Percentiles rank a stretch among this genome's conserved stretches.
These are phyloP conservation scores for Cymbopogon citratus DNA, from an alignment of 176 grass and related monocot species.

Conservation along the genomic window DNA sequence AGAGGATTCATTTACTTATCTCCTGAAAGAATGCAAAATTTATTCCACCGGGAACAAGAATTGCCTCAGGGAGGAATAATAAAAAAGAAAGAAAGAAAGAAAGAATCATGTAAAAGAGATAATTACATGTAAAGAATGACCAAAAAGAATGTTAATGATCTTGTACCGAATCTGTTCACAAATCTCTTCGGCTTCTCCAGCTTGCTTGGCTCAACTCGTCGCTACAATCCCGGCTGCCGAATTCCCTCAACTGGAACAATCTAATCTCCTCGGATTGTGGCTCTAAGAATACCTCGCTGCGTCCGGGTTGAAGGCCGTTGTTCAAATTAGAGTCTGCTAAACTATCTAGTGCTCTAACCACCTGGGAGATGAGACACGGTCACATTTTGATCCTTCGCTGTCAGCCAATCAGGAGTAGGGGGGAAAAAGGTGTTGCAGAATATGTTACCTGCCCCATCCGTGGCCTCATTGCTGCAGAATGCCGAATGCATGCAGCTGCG, in stretches of 20 bases:
- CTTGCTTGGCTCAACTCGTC: conserved; percentile 64
- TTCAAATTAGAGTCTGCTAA: conserved; percentile 83
- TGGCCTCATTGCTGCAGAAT: conserved; percentile 86
- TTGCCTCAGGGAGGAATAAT: conserved; percentile 29
- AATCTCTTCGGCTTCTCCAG: conserved; percentile 54
- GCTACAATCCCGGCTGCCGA: conserved; percentile 61
- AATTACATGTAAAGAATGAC: conserved; percentile 89
- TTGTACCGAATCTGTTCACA: conserved; percentile 57
- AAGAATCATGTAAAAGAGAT: conserved; percentile 76
- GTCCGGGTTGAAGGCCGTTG: conserved; percentile 78
- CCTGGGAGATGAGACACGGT: conserved; percentile 40
- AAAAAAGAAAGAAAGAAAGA: neutral
- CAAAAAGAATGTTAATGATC: conserved; percentile 54
- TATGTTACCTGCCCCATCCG: conserved; percentile 84
- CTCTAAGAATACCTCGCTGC: conserved; percentile 79
- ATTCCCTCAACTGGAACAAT: conserved; percentile 85
- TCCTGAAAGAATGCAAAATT: conserved; percentile 60
- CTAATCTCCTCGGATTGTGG: conserved; percentile 87
- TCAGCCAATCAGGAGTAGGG: neutral
- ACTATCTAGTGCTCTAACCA: conserved; percentile 93
- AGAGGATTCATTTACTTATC: conserved; percentile 42
- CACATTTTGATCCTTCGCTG: conserved; percentile 4
- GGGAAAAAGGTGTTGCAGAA: neutral
- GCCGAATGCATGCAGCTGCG: conserved; percentile 83
- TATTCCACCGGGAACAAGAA: conserved; percentile 54